Evolutionary conservation across 352 stramenopile species (phyloP), one percentile per base, ranked within the genome.

Genomic region (Phytophthora tubulina): DNA sequence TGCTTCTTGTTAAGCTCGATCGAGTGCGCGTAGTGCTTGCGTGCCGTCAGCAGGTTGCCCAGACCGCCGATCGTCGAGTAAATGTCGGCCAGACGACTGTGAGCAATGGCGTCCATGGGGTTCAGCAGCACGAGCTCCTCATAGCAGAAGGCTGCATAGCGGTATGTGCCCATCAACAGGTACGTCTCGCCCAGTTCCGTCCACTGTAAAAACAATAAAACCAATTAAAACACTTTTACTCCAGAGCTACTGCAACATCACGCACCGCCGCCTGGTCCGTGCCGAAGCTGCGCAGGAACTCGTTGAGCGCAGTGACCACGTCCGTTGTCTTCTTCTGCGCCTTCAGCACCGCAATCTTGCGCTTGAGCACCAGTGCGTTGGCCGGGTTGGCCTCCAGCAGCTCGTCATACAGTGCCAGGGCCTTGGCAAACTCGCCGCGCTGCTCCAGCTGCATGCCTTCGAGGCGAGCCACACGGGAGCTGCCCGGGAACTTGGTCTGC

Each of bases 61-160:
- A 88, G 67, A 0, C 84, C 84, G 5, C 84, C 84, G 17, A 92
- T 82, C 38, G 80, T 92, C 58, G 75, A 76, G 75, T 92, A 92
- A 52, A 92, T 76, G 32, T 93, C 86, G 11, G 76, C 86, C 36
- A 93, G 68, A 46, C 84, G 82, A 58, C 74, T 85, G 66, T 92
- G 84, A 44, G 73, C 81, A 58, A 91, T 87, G 56, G 82, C 69
- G 65, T 90, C 83, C 73, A 90, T 83, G 7, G 86, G 86, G 52
- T 92, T 91, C 27, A 91, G 64, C 59, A 93, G 69, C 55, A 91
- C 77, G 41, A 93, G 67, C 67, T 93, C 86, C 44, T 93, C 86
- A 63, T 89, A 93, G 71, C 86, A 93, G 58, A 91, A 93, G 8
- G 81, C 77, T 7, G 73, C 84, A 70, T 91, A 88, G 44, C 72